A percentile compares a stretch with the other conserved stretches of the same genome.
Evolutionary conservation across 2,329 filamentous ascomycete species (phyloP).

Genomic region (Penicillium hordei): DNA sequence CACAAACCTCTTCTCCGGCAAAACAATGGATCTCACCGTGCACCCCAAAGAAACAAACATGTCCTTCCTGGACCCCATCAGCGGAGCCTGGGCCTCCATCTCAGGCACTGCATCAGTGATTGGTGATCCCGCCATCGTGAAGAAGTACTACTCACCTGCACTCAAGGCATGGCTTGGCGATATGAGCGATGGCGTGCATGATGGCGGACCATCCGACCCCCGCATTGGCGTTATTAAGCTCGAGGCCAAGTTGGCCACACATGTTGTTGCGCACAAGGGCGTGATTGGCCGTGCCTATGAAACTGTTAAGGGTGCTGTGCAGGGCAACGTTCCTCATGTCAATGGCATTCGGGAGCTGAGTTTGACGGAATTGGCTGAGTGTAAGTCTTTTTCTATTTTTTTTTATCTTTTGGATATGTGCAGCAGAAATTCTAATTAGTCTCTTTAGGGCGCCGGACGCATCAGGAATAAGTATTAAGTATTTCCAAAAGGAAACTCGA

Average conservation of each 20-base stretch:
- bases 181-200: conserved; percentile 77
- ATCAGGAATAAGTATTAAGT: conserved; percentile 19
- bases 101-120: conserved; percentile 70
- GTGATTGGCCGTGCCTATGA: conserved; percentile 65
- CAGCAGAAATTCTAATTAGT: conserved; percentile 4
- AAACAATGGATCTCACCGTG: conserved; percentile 74
- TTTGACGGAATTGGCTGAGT: conserved; percentile 64
- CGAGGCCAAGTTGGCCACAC: conserved; percentile 69
- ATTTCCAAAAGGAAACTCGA: too few relatives aligned
- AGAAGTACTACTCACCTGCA: conserved; percentile 70
- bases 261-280: conserved; percentile 64
- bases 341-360: conserved; percentile 76
- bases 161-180: conserved; percentile 87
- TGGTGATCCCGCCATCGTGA: conserved; percentile 66
- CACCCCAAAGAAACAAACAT: conserved; percentile 75
- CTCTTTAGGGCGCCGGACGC: conserved; percentile 32
- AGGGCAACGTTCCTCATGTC: conserved; percentile 67
- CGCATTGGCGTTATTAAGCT: conserved; percentile 79
- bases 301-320: conserved; percentile 72
- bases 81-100: conserved; percentile 83
- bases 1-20: conserved; percentile 86
- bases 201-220: conserved; percentile 78
- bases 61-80: conserved; percentile 68
- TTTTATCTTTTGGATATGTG: background rate
- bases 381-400: conserved; percentile 34